Evolutionary conservation across 805 yeast species (phyloP).

Genomic region (Nakazawaea laoshanensis): DNA sequence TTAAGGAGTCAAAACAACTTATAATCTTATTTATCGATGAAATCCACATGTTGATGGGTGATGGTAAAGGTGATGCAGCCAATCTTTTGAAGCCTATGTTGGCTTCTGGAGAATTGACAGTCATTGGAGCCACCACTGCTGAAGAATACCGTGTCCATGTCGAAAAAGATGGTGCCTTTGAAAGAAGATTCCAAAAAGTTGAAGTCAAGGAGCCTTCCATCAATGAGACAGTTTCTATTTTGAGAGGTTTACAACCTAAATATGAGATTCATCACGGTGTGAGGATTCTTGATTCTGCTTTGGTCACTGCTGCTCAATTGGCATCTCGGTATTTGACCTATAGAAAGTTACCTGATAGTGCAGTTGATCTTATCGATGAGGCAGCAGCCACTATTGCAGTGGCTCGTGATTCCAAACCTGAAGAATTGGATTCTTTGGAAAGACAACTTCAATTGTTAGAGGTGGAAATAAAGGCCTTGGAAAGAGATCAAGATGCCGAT

Average conservation of each 20-base stretch:
- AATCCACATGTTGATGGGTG: constrained; percentile 99
- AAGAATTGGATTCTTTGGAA: constrained; percentile 88
- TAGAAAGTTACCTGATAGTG: constrained; percentile 94
- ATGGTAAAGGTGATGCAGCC: constrained; percentile 96
- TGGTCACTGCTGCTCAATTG: constrained; percentile 88
- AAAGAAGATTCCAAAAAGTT: constrained; percentile 95
- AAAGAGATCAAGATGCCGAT: constrained; percentile 87
- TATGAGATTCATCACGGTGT: constrained; percentile 98
- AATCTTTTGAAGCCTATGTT: constrained; percentile 94
- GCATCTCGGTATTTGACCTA: constrained; percentile 93
- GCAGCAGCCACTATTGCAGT: constrained; percentile 97
- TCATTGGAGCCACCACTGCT: constrained; percentile 97
- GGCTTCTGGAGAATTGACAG: constrained; percentile 93
- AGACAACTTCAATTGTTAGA: constrained; percentile 86
- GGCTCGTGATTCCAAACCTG: constrained; percentile 96
- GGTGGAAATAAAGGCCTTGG: constrained; percentile 94
- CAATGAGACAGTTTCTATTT: constrained; percentile 88
- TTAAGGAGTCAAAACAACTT: constrained; percentile 78
- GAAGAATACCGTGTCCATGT: constrained; percentile 89
- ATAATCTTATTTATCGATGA: constrained; percentile 93
- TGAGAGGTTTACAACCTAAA: constrained; percentile 91
- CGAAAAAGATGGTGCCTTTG: constrained; percentile 97
- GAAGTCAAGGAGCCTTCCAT: constrained; percentile 93
- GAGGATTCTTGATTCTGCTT: constrained; percentile 87
- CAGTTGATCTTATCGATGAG: constrained; percentile 93